Evolutionary conservation across 495 filamentous ascomycete genomes (phyloP), one percentile per base, ranked within the genome.

Genomic region (Penicillium paxilli): DNA sequence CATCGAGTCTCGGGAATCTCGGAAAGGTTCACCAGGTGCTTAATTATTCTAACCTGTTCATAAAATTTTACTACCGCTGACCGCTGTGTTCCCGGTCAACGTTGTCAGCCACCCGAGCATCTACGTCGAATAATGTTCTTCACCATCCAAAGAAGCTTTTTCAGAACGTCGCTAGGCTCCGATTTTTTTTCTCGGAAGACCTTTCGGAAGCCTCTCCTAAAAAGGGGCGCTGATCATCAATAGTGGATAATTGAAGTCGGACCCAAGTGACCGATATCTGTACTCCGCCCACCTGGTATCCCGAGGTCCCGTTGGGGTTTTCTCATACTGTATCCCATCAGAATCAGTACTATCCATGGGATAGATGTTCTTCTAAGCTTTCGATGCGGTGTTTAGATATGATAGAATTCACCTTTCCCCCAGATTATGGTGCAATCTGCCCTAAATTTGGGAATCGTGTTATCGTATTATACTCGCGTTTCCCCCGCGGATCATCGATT

Each of bases 121-220:
- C 30, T 5, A 4, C 30, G 30, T 32, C 30, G n/a, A 12, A 32
- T 32, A 14, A 32, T 32, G 30, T 32, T 32, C 10, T 32, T 14
- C 30, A 32, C n/a, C 11, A 14, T 32, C 30, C 10, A 32, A 32
- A 32, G n/a, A 12, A 9, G 3, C 8, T 32, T 14, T 32, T 2
- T 32, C 5, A 2, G 30, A n/a, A n/a, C n/a, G 30, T 32, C n/a
- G 11, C 30, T 4, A 32, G 11, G n/a, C 30, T 32, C 30, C 30
- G n/a, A 10, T 3, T 12, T 32, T 32, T 32, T 9, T 14, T 14
- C n/a, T 16, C n/a, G 14, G 35, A 32, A 32, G 16, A 7, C n/a
- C 35, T 38, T 38, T 16, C 16, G n/a, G 17, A 38, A 7, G n/a
- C n/a, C 12, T 38, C 11, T 19, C n/a, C 5, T 67, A 49, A 19